Conservation (phyloP, 208 protist genomes). For the Leishmania amazonensis region DNA sequence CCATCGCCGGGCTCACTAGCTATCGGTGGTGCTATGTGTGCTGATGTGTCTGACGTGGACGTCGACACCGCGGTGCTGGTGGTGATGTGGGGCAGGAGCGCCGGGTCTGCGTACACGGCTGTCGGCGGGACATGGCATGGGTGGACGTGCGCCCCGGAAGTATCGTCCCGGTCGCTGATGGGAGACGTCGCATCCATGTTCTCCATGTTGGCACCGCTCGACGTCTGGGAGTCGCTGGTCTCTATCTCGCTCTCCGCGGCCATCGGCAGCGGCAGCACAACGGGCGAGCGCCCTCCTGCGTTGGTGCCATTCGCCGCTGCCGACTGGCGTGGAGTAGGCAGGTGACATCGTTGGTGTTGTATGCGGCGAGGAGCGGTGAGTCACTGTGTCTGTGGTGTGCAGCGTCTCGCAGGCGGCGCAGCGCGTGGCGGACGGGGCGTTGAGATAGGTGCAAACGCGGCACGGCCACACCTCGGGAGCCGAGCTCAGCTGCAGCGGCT, state of each 20-base stretch:
- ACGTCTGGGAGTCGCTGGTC: background rate
- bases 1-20: background rate
- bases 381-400: conserved; percentile 14
- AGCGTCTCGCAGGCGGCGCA: conserved; percentile 72
- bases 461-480: conserved; percentile 73
- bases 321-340: background rate
- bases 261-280: background rate
- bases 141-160: background rate
- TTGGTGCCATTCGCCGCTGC: background rate
- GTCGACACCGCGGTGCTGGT: background rate
- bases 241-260: background rate
- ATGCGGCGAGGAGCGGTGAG: conserved; percentile 11
- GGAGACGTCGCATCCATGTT: background rate
- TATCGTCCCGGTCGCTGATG: background rate
- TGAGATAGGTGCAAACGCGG: conserved; percentile 74
- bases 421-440: conserved; percentile 44
- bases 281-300: background rate
- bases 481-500: conserved; percentile 31
- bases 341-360: conserved; percentile 10
- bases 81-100: background rate
- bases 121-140: background rate
- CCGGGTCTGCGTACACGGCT: background rate
- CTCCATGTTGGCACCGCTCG: background rate
- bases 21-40: background rate
- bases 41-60: background rate